Conservation (phyloP, 768 basidiomycete genomes). For the Cytidiella melzeri region DNA sequence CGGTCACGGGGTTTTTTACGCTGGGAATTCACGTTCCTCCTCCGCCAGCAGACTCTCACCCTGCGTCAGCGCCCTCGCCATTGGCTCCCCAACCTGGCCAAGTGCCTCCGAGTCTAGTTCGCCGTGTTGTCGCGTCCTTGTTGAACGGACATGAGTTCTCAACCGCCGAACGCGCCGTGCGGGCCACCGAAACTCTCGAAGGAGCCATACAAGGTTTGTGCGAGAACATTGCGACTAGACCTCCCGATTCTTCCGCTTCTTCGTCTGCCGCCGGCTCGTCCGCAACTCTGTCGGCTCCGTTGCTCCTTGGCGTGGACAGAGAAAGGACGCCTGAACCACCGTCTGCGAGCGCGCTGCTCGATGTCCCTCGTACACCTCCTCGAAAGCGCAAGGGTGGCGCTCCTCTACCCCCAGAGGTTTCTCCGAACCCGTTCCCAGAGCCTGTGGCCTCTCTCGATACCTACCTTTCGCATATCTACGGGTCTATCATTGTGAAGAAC, state of each 20-base stretch:
- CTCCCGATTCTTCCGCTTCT: conserved; percentile 5
- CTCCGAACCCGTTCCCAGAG: conserved; percentile 65
- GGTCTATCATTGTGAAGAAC: conserved; percentile 48
- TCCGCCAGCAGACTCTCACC: conserved; percentile 8
- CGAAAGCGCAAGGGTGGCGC: conserved; percentile 26
- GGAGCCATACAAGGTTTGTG: conserved; percentile 64
- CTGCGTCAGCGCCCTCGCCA: conserved; percentile 30
- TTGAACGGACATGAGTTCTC: conserved; percentile 77
- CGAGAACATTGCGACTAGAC: conserved; percentile 42
- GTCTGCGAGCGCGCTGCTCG: conserved; percentile 22
- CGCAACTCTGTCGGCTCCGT: conserved; percentile 8
- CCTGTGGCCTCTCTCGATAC: conserved; percentile 56
- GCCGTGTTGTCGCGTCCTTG: conserved; percentile 64
- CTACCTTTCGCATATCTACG: conserved; percentile 56
- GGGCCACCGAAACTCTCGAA: conserved; percentile 69
- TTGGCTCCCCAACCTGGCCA: conserved; percentile 51
- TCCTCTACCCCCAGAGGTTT: conserved; percentile 36
- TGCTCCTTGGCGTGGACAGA: conserved; percentile 10
- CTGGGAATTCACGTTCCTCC: conserved; percentile 32
- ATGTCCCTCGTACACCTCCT: conserved; percentile 47
- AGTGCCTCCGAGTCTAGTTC: conserved; percentile 59
- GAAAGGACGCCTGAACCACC: conserved; percentile 17
- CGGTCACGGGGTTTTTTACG: conserved; percentile 92
- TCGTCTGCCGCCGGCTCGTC: conserved; percentile 2
- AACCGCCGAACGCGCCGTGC: conserved; percentile 52